Conservation (phyloP, 139 green algal genomes). For the Coelastrella sp. region DNA sequence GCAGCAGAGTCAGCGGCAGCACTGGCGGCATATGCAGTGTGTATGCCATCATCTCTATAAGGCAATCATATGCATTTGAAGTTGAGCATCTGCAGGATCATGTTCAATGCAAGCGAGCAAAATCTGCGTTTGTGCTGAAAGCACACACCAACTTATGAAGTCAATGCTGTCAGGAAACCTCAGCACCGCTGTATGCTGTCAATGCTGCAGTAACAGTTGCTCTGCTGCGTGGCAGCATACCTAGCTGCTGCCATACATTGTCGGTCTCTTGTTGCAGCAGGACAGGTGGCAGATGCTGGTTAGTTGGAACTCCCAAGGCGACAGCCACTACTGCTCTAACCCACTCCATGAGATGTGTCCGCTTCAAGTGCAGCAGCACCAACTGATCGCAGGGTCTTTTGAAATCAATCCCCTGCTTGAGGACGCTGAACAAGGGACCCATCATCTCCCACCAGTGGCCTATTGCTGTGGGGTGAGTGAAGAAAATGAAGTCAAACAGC, state of each 20-base stretch:
- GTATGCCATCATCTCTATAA: too few relatives aligned
- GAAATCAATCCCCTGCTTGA: constrained; percentile 46
- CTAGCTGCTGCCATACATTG: constrained; percentile 73
- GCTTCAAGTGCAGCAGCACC: constrained; percentile 80
- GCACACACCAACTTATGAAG: too few relatives aligned
- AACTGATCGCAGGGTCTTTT: constrained; percentile 67
- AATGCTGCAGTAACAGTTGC: background rate
- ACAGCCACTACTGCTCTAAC: constrained; percentile 73
- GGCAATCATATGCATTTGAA: too few relatives aligned
- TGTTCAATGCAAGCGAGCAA: too few relatives aligned
- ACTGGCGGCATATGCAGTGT: too few relatives aligned
- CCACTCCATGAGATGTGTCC: constrained; percentile 87
- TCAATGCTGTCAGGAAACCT: too few relatives aligned
- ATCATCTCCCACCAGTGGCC: constrained; percentile 93
- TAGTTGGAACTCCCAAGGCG: constrained; percentile 62
- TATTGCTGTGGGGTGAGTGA: constrained; percentile 90
- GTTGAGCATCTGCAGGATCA: too few relatives aligned
- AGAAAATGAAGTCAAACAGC: constrained; percentile 91
- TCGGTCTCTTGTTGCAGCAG: constrained; percentile 78
- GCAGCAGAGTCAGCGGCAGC: background rate
- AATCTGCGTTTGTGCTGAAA: too few relatives aligned
- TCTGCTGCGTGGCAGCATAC: constrained; percentile 55
- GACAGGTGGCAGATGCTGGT: constrained; percentile 75
- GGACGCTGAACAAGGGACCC: constrained; percentile 79
- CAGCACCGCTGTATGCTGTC: too few relatives aligned